These are phyloP conservation scores for Clonostachys rhizophaga DNA, from an alignment of 2,329 filamentous ascomycete species.

Conservation along the genomic window DNA sequence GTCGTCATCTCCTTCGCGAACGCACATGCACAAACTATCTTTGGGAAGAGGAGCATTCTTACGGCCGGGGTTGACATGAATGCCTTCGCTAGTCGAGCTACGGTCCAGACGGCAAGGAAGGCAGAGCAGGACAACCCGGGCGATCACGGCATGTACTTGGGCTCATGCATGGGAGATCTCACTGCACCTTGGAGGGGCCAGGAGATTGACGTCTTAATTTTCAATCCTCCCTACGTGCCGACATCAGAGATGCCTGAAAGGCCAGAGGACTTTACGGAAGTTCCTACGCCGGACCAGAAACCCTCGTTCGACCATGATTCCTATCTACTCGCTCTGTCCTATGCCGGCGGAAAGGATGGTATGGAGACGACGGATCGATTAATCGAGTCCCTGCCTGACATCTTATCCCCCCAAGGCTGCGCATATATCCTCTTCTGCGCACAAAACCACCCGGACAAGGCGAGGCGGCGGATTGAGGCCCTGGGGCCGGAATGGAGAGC, in stretches of 20 bases:
- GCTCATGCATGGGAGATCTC: conserved; percentile 68
- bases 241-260: conserved; percentile 67
- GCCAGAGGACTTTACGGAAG: conserved; percentile 19
- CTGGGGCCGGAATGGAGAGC: conserved; percentile 62
- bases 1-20: conserved; percentile 87
- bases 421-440: conserved; percentile 88
- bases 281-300: conserved; percentile 16
- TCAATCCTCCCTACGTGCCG: conserved; percentile 97
- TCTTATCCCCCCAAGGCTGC: conserved; percentile 65
- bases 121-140: conserved; percentile 25
- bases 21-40: conserved; percentile 67
- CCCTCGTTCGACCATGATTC: conserved; percentile 72
- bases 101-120: conserved; percentile 60
- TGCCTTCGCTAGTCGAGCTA: conserved; percentile 73
- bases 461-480: conserved; percentile 55
- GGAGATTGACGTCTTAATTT: conserved; percentile 77
- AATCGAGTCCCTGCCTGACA: conserved; percentile 60
- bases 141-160: conserved; percentile 52
- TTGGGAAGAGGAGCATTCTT: conserved; percentile 67
- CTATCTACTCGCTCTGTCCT: conserved; percentile 77
- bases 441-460: conserved; percentile 78
- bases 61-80: conserved; percentile 83
- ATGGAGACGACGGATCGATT: conserved; percentile 91
- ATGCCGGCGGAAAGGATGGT: conserved; percentile 82
- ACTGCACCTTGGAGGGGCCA: conserved; percentile 51